phyloP scores from a whole-genome alignment of 352 stramenopile genomes.

The Phytophthora sansomeana region DNA sequence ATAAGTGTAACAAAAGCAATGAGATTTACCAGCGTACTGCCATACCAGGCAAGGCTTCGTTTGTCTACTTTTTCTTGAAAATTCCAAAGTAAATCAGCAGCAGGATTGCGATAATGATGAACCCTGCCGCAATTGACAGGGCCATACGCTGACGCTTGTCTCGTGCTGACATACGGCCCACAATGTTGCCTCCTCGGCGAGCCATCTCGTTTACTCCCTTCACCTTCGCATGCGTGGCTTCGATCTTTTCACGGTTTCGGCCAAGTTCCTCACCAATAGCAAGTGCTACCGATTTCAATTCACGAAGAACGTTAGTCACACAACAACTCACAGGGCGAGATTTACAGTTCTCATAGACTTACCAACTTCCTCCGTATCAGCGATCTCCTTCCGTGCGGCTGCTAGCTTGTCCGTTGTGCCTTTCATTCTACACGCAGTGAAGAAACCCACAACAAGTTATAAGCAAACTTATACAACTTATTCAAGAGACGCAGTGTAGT shows the following conservation, averaged over 20 bases:
- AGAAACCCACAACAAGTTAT: no score
- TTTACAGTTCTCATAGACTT: slow-evolving; percentile 18
- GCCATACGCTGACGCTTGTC: slow-evolving; percentile 84
- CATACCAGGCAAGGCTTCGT: background rate
- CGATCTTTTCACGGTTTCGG: slow-evolving; percentile 88
- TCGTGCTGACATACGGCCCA: slow-evolving; percentile 84
- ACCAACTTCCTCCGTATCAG: slow-evolving; percentile 90
- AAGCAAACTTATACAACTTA: no score
- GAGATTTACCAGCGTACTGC: slow-evolving; percentile 26
- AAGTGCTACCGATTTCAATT: slow-evolving; percentile 47
- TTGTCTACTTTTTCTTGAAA: slow-evolving; percentile 79
- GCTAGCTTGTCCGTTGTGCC: slow-evolving; percentile 84
- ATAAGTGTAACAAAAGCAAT: slow-evolving; percentile 36
- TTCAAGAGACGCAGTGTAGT: background rate
- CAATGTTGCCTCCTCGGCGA: slow-evolving; percentile 80
- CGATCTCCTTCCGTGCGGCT: slow-evolving; percentile 80
- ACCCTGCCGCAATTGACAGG: slow-evolving; percentile 72
- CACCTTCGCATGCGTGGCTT: slow-evolving; percentile 84
- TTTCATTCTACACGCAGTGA: slow-evolving; percentile 65
- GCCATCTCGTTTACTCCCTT: slow-evolving; percentile 90
- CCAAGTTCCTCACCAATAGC: slow-evolving; percentile 85
- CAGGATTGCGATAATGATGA: slow-evolving; percentile 86
- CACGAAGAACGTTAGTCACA: background rate
- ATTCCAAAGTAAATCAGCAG: slow-evolving; percentile 91
- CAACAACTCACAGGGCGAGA: background rate